Conservation (phyloP, 345 rosid species). For the Bruguiera parviflora region DNA sequence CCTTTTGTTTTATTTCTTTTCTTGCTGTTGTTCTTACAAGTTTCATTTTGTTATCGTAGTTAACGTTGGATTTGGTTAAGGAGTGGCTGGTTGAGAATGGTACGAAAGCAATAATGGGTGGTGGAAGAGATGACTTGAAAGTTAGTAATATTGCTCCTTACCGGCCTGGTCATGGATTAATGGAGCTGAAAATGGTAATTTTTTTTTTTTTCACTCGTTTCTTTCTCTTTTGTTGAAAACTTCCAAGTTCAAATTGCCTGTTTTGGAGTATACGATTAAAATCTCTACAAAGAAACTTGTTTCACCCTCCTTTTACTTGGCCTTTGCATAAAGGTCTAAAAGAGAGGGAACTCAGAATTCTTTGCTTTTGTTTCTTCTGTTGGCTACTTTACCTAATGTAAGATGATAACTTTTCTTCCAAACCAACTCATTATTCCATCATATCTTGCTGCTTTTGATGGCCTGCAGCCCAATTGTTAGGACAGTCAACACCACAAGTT, state of each 20-base stretch:
- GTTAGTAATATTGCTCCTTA: constrained; percentile 61
- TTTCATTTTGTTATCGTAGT: constrained; percentile 22
- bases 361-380: no score
- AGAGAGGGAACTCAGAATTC: no score
- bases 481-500: no score
- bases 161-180: constrained; percentile 66
- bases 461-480: no score
- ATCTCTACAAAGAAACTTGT: no score
- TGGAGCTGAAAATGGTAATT: constrained; percentile 74
- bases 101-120: constrained; percentile 41
- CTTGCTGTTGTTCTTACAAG: background rate
- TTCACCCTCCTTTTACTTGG: no score
- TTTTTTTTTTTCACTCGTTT: background rate
- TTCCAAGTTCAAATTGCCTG: background rate
- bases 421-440: no score
- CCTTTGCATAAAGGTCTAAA: no score
- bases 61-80: constrained; percentile 51
- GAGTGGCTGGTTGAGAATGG: constrained; percentile 63
- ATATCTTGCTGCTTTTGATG: no score
- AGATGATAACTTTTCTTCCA: no score
- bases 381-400: no score
- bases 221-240: background rate
- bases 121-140: constrained; percentile 31
- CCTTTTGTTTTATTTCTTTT: constrained; percentile 1
- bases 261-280: no score